Conservation (phyloP, 148 eudicot species). For the Rhododendron kiyosumense region DNA sequence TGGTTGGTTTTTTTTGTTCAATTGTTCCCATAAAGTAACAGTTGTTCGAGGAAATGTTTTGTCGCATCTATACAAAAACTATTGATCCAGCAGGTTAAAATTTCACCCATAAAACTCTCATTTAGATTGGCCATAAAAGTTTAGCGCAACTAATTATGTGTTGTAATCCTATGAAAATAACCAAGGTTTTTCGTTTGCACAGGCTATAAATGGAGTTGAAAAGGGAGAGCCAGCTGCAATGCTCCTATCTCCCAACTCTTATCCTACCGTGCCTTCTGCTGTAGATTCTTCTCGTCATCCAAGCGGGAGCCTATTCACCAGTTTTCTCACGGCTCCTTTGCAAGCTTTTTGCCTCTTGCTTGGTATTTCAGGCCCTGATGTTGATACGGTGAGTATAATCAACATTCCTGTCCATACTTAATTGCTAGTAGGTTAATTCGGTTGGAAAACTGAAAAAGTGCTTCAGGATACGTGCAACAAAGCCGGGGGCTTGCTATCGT, state of each 20-base stretch:
- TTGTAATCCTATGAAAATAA: background rate
- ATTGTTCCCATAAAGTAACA: background rate
- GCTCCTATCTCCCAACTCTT: constrained; percentile 64
- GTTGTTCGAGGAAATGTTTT: background rate
- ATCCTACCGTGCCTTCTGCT: constrained; percentile 33
- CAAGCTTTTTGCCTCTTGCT: constrained; percentile 70
- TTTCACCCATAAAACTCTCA: background rate
- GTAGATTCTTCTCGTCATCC: constrained; percentile 47
- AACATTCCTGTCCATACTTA: background rate
- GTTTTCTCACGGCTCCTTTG: constrained; percentile 75
- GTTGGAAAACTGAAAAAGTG: constrained; percentile 7
- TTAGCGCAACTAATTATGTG: background rate
- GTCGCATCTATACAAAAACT: background rate
- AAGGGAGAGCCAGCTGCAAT: constrained; percentile 77
- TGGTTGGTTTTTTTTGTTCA: background rate
- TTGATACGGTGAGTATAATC: constrained; percentile 44
- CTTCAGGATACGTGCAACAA: constrained; percentile 53
- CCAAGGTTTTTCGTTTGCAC: constrained; percentile 22
- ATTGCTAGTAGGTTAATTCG: constrained; percentile 1
- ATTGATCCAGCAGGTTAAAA: background rate
- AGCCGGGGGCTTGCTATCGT: constrained; percentile 57
- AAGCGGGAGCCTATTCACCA: constrained; percentile 78
- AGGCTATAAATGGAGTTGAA: constrained; percentile 68
- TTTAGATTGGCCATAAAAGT: background rate
- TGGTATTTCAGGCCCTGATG: constrained; percentile 61